Evolutionary conservation across 495 filamentous ascomycete species (phyloP), one percentile per base, ranked within the genome.

Genomic region (Aspergillus nidulans): DNA sequence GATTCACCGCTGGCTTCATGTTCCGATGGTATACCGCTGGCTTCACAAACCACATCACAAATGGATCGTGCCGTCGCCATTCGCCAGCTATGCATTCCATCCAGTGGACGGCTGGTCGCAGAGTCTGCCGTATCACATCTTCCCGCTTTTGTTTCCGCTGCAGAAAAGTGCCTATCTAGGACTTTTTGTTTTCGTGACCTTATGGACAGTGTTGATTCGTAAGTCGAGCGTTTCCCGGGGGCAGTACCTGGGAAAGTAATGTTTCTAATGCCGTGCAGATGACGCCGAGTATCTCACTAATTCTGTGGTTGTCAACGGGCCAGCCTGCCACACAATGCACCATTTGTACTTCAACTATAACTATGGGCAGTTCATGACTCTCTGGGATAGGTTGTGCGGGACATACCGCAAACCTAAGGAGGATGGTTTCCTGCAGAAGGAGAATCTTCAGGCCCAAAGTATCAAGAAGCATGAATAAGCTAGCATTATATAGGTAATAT

Each of bases 271-370:
- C 1, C 9, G 24, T 40, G n/a, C 44, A 73, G 70, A 97, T 70
- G 92, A 97, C 57, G 92, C 90, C 55, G 92, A 96, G 77, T 97
- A 95, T 63, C 75, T 90, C 36, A 83, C 88, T 50, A 84, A 91
- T 63, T 87, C 84, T 57, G 82, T 82, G 18, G 69, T 97, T 52
- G 84, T 97, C 60, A 97, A 97, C 67, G 92, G 92, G 25, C 88
- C 92, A 12, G 91, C 92, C 25, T 97, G 92, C 74, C 92, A 97
- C 68, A 92, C 90, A 9, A 86, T 90, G 83, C 91, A 97, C 69
- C 92, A 97, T 67, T 74, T 92, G 13, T 92, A 94, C 71, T 96
- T 97, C 81, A 95, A 95, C 75, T 95, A 90, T 77, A 97, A 96
- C 70, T 97, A 96, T 60, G 92, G 92, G 47, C 92, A 97, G 69